Conservation (phyloP, 345 rosid genomes). For the Anacardium occidentale region DNA sequence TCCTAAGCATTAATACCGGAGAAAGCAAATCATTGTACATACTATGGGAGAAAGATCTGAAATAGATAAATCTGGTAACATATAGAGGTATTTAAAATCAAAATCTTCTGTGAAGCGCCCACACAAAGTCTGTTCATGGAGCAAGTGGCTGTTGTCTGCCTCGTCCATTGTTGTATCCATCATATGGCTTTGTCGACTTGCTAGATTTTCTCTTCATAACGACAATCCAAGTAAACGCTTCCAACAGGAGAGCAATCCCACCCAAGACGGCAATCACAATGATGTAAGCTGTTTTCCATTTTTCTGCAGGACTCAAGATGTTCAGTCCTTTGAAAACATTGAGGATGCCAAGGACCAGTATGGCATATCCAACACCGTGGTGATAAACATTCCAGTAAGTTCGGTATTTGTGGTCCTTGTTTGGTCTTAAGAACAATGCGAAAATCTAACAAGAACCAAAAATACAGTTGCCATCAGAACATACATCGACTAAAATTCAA, state of each 20-base stretch:
- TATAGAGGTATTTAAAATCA: constrained; percentile 7
- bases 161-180: constrained; percentile 40
- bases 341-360: constrained; percentile 55
- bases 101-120: neutral
- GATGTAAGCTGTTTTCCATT: constrained; percentile 58
- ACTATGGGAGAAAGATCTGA: neutral
- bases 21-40: constrained; percentile 25
- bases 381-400: constrained; percentile 83
- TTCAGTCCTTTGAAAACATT: constrained; percentile 72
- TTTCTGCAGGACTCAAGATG: constrained; percentile 55
- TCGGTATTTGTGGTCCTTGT: constrained; percentile 79
- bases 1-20: neutral
- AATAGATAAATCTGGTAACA: constrained; percentile 4
- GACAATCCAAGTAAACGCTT: constrained; percentile 66
- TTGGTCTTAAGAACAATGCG: constrained; percentile 72
- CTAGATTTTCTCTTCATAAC: constrained; percentile 58
- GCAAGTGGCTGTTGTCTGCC: constrained; percentile 32
- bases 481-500: constrained; percentile 2
- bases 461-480: constrained; percentile 8
- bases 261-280: constrained; percentile 46
- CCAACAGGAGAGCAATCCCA: constrained; percentile 58
- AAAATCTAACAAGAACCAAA: constrained; percentile 46
- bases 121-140: constrained; percentile 8
- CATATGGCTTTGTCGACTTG: constrained; percentile 51
- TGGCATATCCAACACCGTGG: constrained; percentile 61